These are phyloP conservation scores for Metschnikowia proteae DNA, from an alignment of 805 yeast genomes.

Conservation along the genomic window DNA sequence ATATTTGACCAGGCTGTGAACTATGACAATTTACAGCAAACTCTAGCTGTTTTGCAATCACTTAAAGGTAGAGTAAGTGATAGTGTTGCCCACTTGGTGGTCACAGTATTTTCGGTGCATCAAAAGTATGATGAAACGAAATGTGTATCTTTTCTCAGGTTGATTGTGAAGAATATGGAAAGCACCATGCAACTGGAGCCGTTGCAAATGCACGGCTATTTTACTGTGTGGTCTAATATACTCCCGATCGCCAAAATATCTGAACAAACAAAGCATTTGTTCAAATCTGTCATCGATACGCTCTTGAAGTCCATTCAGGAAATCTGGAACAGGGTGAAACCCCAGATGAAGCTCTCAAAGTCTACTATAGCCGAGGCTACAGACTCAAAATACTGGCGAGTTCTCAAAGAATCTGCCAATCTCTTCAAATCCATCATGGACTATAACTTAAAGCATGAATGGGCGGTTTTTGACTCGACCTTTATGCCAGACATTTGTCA, in stretches of 20 bases:
- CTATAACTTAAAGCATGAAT: slow-evolving; percentile 6
- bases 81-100: slow-evolving; percentile 69
- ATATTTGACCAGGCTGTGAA: background rate
- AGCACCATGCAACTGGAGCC: slow-evolving; percentile 23
- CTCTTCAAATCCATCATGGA: slow-evolving; percentile 47
- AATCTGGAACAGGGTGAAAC: slow-evolving; percentile 14
- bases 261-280: background rate
- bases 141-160: slow-evolving; percentile 8
- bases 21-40: slow-evolving; percentile 3
- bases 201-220: slow-evolving; percentile 62
- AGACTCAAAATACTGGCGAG: slow-evolving; percentile 13
- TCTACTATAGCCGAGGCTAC: slow-evolving; percentile 19
- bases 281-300: slow-evolving; percentile 25
- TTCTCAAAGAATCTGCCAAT: slow-evolving; percentile 55
- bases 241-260: background rate
- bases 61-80: slow-evolving; percentile 65
- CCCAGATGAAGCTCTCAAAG: slow-evolving; percentile 25
- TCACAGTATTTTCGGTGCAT: slow-evolving; percentile 38
- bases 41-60: slow-evolving; percentile 27
- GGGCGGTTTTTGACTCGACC: slow-evolving; percentile 20
- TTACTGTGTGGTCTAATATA: slow-evolving; percentile 43
- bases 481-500: slow-evolving; percentile 44
- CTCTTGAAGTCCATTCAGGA: background rate
- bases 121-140: slow-evolving; percentile 3
- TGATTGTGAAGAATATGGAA: slow-evolving; percentile 5